These are phyloP conservation scores for Geum urbanum DNA, from an alignment of 306 rosid genomes.

Conservation along the genomic window DNA sequence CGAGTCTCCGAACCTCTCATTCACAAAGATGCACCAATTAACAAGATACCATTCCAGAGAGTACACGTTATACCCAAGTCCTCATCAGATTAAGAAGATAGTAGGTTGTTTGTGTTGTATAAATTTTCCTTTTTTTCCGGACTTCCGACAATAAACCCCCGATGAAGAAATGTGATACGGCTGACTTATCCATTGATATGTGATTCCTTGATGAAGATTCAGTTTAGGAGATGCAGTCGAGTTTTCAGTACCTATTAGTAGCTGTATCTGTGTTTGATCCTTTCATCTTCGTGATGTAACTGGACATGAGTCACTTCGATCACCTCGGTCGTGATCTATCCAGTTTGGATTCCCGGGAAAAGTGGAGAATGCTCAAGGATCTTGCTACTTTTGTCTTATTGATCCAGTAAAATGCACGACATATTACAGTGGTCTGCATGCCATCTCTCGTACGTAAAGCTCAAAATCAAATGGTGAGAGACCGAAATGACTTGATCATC, in stretches of 20 bases:
- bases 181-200: background rate
- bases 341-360: background rate
- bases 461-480: no score
- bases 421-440: background rate
- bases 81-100: constrained; percentile 48
- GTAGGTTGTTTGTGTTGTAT: constrained; percentile 22
- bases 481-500: no score
- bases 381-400: background rate
- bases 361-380: background rate
- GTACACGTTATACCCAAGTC: constrained; percentile 49
- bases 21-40: constrained; percentile 34
- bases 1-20: constrained; percentile 61
- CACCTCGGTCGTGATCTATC: background rate
- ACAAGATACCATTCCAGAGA: constrained; percentile 41
- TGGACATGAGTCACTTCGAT: background rate
- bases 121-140: constrained; percentile 13
- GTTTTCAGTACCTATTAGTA: background rate
- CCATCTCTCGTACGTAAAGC: background rate
- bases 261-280: background rate
- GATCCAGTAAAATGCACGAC: background rate
- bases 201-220: constrained; percentile 2
- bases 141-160: constrained; percentile 6
- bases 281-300: background rate
- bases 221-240: background rate
- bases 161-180: background rate